Evolutionary conservation across 352 stramenopile species (phyloP).

Genomic region (Globisporangium polare): DNA sequence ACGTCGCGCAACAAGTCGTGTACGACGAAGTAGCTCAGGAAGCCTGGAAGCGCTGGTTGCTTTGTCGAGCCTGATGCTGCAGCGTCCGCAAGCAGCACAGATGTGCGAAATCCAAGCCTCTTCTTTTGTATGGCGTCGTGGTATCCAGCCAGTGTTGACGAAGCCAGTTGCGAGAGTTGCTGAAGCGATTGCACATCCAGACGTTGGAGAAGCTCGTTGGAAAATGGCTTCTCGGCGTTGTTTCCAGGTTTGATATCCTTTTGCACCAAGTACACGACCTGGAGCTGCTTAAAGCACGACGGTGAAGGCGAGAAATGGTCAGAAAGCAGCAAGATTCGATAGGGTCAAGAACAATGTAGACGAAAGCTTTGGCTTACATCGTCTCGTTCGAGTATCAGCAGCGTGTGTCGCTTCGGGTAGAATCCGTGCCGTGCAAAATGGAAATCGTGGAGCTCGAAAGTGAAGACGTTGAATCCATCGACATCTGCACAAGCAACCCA

Average conservation of each 20-base stretch:
- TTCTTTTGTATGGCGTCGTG: not conserved
- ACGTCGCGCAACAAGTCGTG: slow-evolving; percentile 39
- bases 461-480: slow-evolving; percentile 4
- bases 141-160: not conserved
- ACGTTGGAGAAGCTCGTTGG: not conserved
- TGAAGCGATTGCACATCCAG: not conserved
- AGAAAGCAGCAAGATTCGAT: not conserved
- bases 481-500: slow-evolving; percentile 1
- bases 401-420: slow-evolving; percentile 33
- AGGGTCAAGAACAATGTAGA: no score
- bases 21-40: slow-evolving; percentile 34
- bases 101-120: not conserved
- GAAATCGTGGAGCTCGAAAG: slow-evolving; percentile 32
- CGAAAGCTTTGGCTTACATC: slow-evolving; percentile 30
- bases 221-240: not conserved
- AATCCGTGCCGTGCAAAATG: slow-evolving; percentile 28
- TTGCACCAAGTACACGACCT: slow-evolving; percentile 34
- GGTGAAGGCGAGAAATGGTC: not conserved
- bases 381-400: slow-evolving; percentile 26
- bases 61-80: not conserved
- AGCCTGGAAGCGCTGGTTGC: slow-evolving; percentile 1
- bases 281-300: slow-evolving; percentile 23
- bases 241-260: slow-evolving; percentile 16
- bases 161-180: slow-evolving; percentile 1
- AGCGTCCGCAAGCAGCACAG: not conserved